Evolutionary conservation across 495 filamentous ascomycete genomes (phyloP).

Genomic region (Hyphodiscus hymeniophilus): DNA sequence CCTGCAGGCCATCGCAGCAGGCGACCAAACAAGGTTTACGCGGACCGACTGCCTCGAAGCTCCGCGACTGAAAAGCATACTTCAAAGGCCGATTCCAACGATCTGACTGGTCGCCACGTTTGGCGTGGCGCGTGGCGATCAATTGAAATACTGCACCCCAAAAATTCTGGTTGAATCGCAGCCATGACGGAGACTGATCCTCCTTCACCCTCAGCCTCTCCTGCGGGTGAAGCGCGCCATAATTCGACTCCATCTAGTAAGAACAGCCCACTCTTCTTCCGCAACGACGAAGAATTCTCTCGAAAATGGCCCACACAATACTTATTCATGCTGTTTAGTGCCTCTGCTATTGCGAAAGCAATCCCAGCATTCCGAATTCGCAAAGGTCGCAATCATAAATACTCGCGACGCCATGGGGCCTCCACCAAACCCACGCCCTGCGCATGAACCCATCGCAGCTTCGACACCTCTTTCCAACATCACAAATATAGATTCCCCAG

Average conservation of each 20-base stretch:
- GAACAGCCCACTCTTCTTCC: not conserved
- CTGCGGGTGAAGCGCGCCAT: not conserved
- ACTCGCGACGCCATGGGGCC: constrained; percentile 24
- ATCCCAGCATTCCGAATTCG: constrained; percentile 45
- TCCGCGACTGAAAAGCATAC: no score
- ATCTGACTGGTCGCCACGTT: no score
- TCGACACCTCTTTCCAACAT: not conserved
- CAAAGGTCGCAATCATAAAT: constrained; percentile 56
- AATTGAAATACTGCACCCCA: no score
- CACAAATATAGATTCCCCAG: not conserved
- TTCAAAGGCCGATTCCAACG: no score
- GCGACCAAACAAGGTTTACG: no score
- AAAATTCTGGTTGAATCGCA: not conserved
- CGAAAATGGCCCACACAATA: not conserved
- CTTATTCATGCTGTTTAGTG: constrained; percentile 1
- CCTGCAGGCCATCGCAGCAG: no score
- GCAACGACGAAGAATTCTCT: not conserved
- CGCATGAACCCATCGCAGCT: not conserved
- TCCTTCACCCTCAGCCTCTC: not conserved
- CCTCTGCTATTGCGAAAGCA: constrained; percentile 24
- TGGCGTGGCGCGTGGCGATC: no score
- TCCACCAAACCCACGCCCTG: not conserved
- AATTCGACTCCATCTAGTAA: not conserved
- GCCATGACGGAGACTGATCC: not conserved
- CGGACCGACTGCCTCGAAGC: no score